These are phyloP conservation scores for Calonectria hongkongensis DNA, from an alignment of 2,329 filamentous ascomycete species.

Conservation along the genomic window DNA sequence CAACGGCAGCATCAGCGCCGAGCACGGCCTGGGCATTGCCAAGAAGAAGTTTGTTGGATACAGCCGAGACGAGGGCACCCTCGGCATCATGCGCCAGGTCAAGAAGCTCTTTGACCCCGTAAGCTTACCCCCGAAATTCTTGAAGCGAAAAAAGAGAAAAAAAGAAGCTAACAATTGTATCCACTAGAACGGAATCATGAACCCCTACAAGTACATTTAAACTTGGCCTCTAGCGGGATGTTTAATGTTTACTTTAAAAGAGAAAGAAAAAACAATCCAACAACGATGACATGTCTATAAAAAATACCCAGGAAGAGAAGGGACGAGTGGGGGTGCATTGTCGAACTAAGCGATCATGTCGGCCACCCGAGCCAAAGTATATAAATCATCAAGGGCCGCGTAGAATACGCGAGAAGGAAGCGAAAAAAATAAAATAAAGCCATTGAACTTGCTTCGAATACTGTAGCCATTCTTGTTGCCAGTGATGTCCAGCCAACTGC, in stretches of 20 bases:
- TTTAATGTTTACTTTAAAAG: not conserved
- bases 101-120: constrained; percentile 97
- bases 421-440: constrained; percentile 12
- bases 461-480: too few species aligned
- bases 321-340: not conserved
- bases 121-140: constrained; percentile 63
- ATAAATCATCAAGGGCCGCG: constrained; percentile 7
- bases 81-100: constrained; percentile 94
- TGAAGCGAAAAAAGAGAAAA: constrained; percentile 2
- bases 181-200: constrained; percentile 94
- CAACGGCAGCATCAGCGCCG: constrained; percentile 95
- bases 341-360: not conserved
- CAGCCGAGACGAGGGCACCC: constrained; percentile 90
- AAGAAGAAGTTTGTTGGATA: constrained; percentile 98
- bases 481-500: not conserved
- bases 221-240: constrained; percentile 35
- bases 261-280: not conserved
- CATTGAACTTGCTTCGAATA: constrained; percentile 1
- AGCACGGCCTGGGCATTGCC: constrained; percentile 93
- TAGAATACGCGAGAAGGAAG: constrained; percentile 12
- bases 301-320: constrained; percentile 22
- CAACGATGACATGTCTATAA: constrained; percentile 25
- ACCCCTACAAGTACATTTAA: constrained; percentile 96
- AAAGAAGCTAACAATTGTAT: constrained; percentile 44
- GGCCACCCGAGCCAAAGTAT: not conserved